A percentile compares a stretch with the other conserved stretches of the same genome.
Evolutionary conservation across 2,329 filamentous ascomycete species (phyloP).

Genomic region (Sporothrix inflata): DNA sequence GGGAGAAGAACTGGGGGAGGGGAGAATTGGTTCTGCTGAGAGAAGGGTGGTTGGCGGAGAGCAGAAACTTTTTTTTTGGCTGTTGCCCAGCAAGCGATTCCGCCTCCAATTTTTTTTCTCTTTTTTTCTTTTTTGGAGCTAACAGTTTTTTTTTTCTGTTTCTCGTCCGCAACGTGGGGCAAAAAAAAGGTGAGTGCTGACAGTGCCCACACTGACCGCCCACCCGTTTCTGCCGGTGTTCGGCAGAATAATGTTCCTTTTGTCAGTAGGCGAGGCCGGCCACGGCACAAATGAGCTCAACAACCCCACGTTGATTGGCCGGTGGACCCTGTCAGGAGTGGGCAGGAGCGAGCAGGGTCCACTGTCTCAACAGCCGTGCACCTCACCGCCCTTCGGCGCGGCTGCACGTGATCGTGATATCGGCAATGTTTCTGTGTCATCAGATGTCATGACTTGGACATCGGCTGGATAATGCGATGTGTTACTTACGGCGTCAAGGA

Average conservation of each 20-base stretch:
- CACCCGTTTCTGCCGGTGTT: conserved; percentile 15
- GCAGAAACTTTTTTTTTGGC: conserved; percentile 28
- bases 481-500: too few relatives aligned
- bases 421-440: not conserved
- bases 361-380: not conserved
- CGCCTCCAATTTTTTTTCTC: conserved; percentile 30
- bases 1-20: conserved; percentile 11
- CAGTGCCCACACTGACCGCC: conserved; percentile 13
- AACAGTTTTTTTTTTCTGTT: conserved; percentile 28
- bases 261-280: not conserved
- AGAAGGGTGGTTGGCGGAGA: conserved; percentile 24
- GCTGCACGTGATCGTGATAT: conserved; percentile 11
- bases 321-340: not conserved
- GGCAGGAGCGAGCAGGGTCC: conserved; percentile 10
- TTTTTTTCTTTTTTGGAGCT: conserved; percentile 19
- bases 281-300: too few relatives aligned
- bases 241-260: conserved; percentile 32
- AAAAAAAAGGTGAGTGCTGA: conserved; percentile 21
- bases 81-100: conserved; percentile 18
- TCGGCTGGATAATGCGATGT: too few relatives aligned
- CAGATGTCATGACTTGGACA: not conserved
- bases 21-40: conserved; percentile 26
- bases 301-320: conserved; percentile 5
- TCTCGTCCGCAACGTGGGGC: conserved; percentile 30
- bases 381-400: conserved; percentile 15